phyloP scores from a whole-genome alignment of 2,329 filamentous ascomycete species.

The Diaporthe sp. region DNA sequence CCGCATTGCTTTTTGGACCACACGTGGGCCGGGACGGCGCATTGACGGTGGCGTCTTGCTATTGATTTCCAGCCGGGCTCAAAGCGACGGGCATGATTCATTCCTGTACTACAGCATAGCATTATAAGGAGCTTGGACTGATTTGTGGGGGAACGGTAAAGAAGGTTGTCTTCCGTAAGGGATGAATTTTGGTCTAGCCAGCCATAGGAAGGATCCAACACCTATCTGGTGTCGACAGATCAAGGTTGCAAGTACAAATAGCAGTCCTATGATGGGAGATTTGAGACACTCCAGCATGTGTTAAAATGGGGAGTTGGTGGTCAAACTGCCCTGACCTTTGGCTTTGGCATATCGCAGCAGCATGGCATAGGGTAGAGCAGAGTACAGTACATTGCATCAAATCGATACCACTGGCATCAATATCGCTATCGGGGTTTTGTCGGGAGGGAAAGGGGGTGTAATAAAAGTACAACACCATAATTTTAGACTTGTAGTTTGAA shows the following conservation, averaged over 20 bases:
- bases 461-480: not conserved
- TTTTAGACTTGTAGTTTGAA: not conserved
- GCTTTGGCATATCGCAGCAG: not conserved
- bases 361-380: conserved; percentile 7
- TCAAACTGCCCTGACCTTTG: not conserved
- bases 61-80: not conserved
- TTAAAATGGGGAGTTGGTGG: no score
- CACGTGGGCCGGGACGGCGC: not conserved
- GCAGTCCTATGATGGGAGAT: no score
- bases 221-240: no score
- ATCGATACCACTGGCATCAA: conserved; percentile 23
- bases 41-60: not conserved
- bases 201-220: not conserved
- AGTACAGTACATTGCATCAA: conserved; percentile 23
- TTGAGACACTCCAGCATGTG: no score
- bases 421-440: not conserved
- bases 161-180: not conserved
- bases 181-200: not conserved
- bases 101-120: not conserved
- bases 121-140: not conserved
- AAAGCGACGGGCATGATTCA: not conserved
- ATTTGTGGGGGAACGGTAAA: no score
- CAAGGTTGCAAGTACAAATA: no score
- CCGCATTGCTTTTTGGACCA: not conserved
- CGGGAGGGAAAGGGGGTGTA: no score